Base-by-base conservation (phyloP, 1,284 basidiomycete genomes). In the Phellinidium pouzarii region DNA sequence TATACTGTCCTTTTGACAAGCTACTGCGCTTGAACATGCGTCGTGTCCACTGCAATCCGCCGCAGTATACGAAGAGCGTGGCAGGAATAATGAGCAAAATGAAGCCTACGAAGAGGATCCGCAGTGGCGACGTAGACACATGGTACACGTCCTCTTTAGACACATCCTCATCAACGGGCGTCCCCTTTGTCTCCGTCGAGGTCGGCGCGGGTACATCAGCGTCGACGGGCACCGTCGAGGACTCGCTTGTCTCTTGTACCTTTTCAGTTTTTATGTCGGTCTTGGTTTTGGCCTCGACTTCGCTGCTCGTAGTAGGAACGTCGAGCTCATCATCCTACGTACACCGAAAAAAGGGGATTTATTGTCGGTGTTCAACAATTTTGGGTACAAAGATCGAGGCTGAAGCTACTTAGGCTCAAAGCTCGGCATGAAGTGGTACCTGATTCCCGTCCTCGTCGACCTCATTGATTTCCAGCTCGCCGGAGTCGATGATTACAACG, bases 401-500 rank as follows among this genome's bases (percentile, higher is more conserved):
- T 67, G 69, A 61, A 49, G 55, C 48, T 82, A 52, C 53, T 56
- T 57, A 57, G 43, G 31, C 48, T 50, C 80, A 95, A 65, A 95
- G 91, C 82, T 96, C 93, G 80, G 80, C 84, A 64, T 82, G 91
- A 65, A 90, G 71, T 74, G 91, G 92, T 82, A 94, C 89, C 89
- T 94, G 75, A 60, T 89, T 85, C 65, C 84, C 88, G 52, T 84
- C 74, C 55, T 73, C 75, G 61, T 88, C 86, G 37, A 70, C 67
- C 54, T 71, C 75, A 51, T 88, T 84, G 38, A 91, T 66, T 37
- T 73, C 71, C 48, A 93, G 72, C 81, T 92, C 92, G 68, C 91
- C 91, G 53, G 82, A 84, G 61, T 87, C 83, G 38, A 66, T 81
- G 62, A 97, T 94, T 59, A 80, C 68, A 58, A 96, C 80, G 56